phyloP scores from a whole-genome alignment of 768 basidiomycete species.

The Auricularia sp. region DNA sequence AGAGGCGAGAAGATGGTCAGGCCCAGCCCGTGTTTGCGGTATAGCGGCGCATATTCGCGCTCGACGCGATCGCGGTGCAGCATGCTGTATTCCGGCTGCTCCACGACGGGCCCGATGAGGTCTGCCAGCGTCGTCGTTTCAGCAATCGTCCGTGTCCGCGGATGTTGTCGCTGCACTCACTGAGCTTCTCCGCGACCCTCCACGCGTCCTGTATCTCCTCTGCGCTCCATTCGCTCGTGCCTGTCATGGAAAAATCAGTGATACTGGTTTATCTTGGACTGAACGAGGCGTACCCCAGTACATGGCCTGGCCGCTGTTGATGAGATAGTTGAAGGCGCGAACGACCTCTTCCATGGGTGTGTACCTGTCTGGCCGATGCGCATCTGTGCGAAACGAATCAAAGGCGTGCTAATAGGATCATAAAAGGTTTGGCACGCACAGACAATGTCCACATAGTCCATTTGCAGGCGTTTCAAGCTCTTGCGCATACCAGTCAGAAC shows the following conservation, averaged over 20 bases:
- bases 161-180: neutral
- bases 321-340: conserved; percentile 70
- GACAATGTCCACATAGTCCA: conserved; percentile 67
- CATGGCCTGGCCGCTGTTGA: conserved; percentile 45
- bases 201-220: conserved; percentile 56
- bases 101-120: neutral
- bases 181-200: conserved; percentile 50
- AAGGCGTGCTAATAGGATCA: neutral
- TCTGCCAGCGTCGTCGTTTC: neutral
- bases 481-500: conserved; percentile 52
- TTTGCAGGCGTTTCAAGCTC: conserved; percentile 52
- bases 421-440: conserved; percentile 26
- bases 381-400: neutral
- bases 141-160: neutral
- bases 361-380: neutral
- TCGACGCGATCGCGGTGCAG: conserved; percentile 72
- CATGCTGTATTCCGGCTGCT: conserved; percentile 34
- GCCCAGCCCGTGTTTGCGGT: conserved; percentile 55
- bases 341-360: conserved; percentile 51
- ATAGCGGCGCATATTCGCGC: conserved; percentile 60
- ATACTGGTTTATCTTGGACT: neutral
- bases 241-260: neutral
- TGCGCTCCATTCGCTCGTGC: conserved; percentile 42
- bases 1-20: conserved; percentile 70
- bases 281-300: conserved; percentile 61